Evolutionary conservation across 257 asterid genomes (phyloP).

Genomic region (Echium plantagineum): DNA sequence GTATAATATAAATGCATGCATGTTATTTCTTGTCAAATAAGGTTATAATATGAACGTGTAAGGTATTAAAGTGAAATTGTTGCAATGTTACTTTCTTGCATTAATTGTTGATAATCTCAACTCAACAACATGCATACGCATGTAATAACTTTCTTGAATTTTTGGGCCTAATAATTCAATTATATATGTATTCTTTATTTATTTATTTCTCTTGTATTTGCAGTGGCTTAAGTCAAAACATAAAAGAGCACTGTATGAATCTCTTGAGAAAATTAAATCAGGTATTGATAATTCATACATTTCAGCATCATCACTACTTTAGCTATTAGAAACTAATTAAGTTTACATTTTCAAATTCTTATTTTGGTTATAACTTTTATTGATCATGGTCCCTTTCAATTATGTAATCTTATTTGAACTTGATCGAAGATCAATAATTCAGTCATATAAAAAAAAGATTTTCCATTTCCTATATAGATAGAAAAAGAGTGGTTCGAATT

Average conservation of each 20-base stretch:
- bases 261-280: conserved; percentile 62
- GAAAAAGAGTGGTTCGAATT: too few species aligned
- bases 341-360: too few species aligned
- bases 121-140: not conserved
- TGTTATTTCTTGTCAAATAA: not conserved
- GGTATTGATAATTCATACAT: conserved; percentile 19
- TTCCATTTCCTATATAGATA: too few species aligned
- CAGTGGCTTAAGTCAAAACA: conserved; percentile 36
- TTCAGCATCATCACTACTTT: too few species aligned
- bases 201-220: not conserved
- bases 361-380: too few species aligned
- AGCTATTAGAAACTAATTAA: too few species aligned
- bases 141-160: too few species aligned
- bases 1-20: conserved; percentile 15
- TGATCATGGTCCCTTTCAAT: too few species aligned
- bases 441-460: too few species aligned
- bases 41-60: not conserved
- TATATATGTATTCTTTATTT: too few species aligned
- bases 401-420: too few species aligned
- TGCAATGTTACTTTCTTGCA: not conserved
- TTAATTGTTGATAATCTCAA: not conserved
- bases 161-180: not conserved
- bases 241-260: conserved; percentile 11
- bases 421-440: not conserved
- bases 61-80: not conserved